Base-by-base conservation (phyloP, 257 asterid species). In the Jaltomata sinuosa region DNA sequence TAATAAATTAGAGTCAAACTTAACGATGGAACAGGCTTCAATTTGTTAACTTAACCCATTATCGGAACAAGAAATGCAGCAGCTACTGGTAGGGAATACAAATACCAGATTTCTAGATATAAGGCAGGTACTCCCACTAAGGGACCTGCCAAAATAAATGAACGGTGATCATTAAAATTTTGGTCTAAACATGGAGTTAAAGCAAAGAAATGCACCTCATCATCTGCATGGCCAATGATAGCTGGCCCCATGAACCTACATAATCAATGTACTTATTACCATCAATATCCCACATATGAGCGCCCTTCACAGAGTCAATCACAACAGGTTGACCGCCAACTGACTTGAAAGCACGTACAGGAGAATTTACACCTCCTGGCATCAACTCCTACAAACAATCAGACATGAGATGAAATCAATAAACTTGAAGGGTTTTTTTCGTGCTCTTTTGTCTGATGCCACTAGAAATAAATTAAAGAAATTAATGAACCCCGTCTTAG, bases 361-460 rank as follows among this genome's bases (percentile, higher is more conserved):
- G 99, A 80, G 98, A 94, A 84, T 96, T 96, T 53, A 96, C 99
- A 87, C 99, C 99, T 81, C 99, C 99, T 3, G 99, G 99, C 99
- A 96, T 96, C 89, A 96, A 85, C 87, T 94, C 98, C 99, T 96
- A 89, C 71, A 77, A 85, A 59, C 61, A 80, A 74, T 50, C 49
- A 40, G 21, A 82, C 55, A 74, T 82, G 69, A 84, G 77, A 27
- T 65, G 29, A 47, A 82, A 22, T 38, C 38, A 77, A 71, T 40
- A 72, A 83, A 11, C n/a, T 65, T 67, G 31, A 3, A 27, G 65
- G 65, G 31, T n/a, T 14, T 57, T 10, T 57, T n/a, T 57, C 65
- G 9, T 57, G 65, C 31, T 57, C 16, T 21, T 10, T 9, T 15
- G 5, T n/a, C 27, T 21, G 32, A 57, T 57, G 2, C 65, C 31